Conservation (phyloP, 1,284 basidiomycete species). For the Rhodotorula sp. region DNA sequence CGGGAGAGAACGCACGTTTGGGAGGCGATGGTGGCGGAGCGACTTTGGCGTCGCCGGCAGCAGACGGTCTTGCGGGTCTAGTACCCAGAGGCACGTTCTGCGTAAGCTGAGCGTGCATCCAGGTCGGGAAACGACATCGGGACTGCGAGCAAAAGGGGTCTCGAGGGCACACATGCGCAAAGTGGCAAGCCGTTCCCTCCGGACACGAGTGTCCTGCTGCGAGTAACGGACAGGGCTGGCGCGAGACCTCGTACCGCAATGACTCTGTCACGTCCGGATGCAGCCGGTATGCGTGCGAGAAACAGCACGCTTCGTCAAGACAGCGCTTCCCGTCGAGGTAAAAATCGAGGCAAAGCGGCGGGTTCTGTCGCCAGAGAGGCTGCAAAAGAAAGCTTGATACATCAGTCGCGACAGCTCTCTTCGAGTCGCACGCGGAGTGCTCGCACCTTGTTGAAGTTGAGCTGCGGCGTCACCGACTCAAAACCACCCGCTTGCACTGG, state of each 20-base stretch:
- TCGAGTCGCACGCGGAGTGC: background rate
- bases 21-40: background rate
- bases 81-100: too few species aligned
- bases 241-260: slow-evolving; percentile 5
- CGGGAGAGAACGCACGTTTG: too few species aligned
- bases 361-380: slow-evolving; percentile 16
- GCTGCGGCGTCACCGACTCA: background rate
- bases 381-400: background rate
- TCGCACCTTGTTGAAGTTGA: background rate
- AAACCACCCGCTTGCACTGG: background rate
- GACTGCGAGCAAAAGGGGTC: background rate
- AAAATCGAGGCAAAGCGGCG: slow-evolving; percentile 24
- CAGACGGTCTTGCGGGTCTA: too few species aligned
- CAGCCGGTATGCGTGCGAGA: slow-evolving; percentile 20
- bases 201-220: background rate
- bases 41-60: background rate
- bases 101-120: background rate
- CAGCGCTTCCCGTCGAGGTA: slow-evolving; percentile 10
- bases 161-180: slow-evolving; percentile 12
- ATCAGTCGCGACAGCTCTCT: background rate
- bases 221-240: slow-evolving; percentile 14
- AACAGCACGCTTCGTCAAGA: slow-evolving; percentile 14
- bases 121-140: background rate
- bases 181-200: slow-evolving; percentile 10
- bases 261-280: background rate